Conservation (phyloP, 2,329 filamentous ascomycete species). For the Verticillium zaregamsianum region DNA sequence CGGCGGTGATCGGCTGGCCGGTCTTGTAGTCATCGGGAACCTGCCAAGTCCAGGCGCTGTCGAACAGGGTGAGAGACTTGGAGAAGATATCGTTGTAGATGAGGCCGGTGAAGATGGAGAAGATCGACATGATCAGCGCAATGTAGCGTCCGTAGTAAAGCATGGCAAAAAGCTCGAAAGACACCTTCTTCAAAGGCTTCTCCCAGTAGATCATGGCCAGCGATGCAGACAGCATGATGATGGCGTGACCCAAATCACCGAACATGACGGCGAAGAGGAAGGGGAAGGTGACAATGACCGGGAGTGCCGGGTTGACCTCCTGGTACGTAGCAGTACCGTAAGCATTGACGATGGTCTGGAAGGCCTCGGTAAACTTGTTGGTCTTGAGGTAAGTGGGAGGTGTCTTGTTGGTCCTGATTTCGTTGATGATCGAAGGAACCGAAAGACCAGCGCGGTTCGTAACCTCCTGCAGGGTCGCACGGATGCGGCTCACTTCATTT, state of each 20-base stretch:
- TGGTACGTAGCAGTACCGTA: slow-evolving; percentile 97
- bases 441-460: slow-evolving; percentile 93
- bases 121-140: slow-evolving; percentile 95
- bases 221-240: slow-evolving; percentile 81
- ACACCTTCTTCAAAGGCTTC: slow-evolving; percentile 85
- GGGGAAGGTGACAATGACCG: slow-evolving; percentile 96
- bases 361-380: slow-evolving; percentile 96
- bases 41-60: slow-evolving; percentile 82
- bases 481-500: slow-evolving; percentile 82
- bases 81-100: slow-evolving; percentile 99
- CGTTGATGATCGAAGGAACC: slow-evolving; percentile 98
- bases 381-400: slow-evolving; percentile 97
- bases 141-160: slow-evolving; percentile 99
- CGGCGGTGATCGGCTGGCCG: slow-evolving; percentile 60
- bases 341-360: slow-evolving; percentile 98
- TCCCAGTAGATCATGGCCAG: slow-evolving; percentile 96
- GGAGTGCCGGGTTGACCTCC: slow-evolving; percentile 93
- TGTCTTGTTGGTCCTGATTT: slow-evolving; percentile 94
- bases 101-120: slow-evolving; percentile 94
- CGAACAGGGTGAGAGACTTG: slow-evolving; percentile 82
- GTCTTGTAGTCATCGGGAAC: slow-evolving; percentile 63
- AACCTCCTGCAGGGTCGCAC: slow-evolving; percentile 91
- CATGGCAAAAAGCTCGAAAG: slow-evolving; percentile 94
- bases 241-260: slow-evolving; percentile 90
- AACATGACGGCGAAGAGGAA: slow-evolving; percentile 99